Conservation (phyloP, 257 asterid species). For the Anisodus tanguticus region DNA sequence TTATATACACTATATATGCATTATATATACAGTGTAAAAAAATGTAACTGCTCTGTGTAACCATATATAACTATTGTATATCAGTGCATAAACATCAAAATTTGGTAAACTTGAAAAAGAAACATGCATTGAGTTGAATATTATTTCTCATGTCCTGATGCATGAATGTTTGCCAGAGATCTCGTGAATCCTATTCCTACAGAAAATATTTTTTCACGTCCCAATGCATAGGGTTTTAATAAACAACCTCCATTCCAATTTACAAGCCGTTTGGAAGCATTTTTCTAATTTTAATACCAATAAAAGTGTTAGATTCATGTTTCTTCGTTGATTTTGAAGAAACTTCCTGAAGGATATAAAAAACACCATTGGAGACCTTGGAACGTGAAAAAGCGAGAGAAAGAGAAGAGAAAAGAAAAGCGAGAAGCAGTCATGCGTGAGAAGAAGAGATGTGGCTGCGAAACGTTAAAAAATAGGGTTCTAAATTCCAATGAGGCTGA, state of each 20-base stretch:
- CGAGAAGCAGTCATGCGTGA: background rate
- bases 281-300: background rate
- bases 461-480: background rate
- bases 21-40: too few species aligned
- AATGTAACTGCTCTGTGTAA: too few species aligned
- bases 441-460: background rate
- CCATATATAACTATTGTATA: background rate
- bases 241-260: constrained; percentile 5
- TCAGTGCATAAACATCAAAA: background rate
- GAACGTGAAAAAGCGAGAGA: background rate
- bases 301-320: background rate
- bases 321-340: background rate
- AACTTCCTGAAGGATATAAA: background rate
- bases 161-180: background rate
- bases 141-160: background rate
- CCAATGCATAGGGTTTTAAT: background rate
- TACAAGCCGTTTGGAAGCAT: background rate
- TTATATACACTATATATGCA: too few species aligned
- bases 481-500: background rate
- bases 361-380: background rate
- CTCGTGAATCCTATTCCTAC: background rate
- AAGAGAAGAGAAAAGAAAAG: background rate
- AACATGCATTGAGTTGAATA: background rate
- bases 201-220: background rate
- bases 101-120: background rate